Conservation (phyloP, 768 basidiomycete genomes). For the Sistotremastrum suecicum region DNA sequence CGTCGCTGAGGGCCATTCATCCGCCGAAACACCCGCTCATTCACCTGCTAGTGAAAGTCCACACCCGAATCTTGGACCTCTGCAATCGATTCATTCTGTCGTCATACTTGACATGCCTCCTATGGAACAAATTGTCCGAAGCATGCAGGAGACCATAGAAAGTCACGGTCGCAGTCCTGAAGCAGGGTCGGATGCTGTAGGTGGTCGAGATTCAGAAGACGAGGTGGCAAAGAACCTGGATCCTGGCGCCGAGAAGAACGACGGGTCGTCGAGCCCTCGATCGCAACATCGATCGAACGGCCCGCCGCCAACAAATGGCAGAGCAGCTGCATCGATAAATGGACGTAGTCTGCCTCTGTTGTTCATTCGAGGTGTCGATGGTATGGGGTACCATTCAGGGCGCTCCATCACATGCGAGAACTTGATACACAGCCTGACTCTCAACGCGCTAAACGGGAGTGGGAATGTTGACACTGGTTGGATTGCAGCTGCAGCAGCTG, state of each 20-base stretch:
- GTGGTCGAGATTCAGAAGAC: slow-evolving; percentile 20
- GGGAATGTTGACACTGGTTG: slow-evolving; percentile 47
- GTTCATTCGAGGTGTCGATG: slow-evolving; percentile 70
- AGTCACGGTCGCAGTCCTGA: slow-evolving; percentile 23
- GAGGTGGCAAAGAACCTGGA: slow-evolving; percentile 14
- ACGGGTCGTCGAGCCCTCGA: slow-evolving; percentile 11
- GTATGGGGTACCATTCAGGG: slow-evolving; percentile 84
- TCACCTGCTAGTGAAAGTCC: slow-evolving; percentile 5
- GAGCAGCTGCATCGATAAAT: slow-evolving; percentile 33
- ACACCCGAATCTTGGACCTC: slow-evolving; percentile 15
- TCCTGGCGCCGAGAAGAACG: slow-evolving; percentile 16
- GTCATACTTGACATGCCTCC: slow-evolving; percentile 80
- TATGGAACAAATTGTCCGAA: slow-evolving; percentile 59
- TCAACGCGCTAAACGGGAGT: slow-evolving; percentile 29
- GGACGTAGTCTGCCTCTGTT: slow-evolving; percentile 64
- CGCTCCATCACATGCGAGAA: slow-evolving; percentile 75
- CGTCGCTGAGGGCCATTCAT: slow-evolving; percentile 9
- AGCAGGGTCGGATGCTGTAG: slow-evolving; percentile 21
- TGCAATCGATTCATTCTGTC: slow-evolving; percentile 61
- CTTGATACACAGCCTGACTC: slow-evolving; percentile 56
- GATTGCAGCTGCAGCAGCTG: slow-evolving; percentile 57
- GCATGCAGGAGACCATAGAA: slow-evolving; percentile 54
- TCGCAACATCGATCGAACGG: slow-evolving; percentile 4
- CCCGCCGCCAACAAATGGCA: slow-evolving; percentile 3
- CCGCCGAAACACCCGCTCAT: neutral